Conservation (phyloP, 352 stramenopile species). For the Phytophthora podocarpi region DNA sequence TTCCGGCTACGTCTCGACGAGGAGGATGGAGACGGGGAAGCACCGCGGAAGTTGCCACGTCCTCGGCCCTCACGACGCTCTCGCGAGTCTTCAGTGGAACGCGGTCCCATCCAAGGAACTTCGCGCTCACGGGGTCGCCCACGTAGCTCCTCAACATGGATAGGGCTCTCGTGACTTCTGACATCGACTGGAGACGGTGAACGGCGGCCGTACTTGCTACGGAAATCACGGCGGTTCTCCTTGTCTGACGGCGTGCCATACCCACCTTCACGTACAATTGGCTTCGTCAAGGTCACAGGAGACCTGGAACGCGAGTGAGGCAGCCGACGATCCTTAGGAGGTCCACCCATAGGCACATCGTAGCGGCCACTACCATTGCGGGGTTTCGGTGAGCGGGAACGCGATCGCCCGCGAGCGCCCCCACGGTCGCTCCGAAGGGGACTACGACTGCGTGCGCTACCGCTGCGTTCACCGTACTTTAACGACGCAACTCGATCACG, state of each 20-base stretch:
- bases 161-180: slow-evolving; percentile 17
- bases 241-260: slow-evolving; percentile 29
- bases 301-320: slow-evolving; percentile 41
- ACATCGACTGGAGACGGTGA: slow-evolving; percentile 29
- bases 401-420: slow-evolving; percentile 31
- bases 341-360: slow-evolving; percentile 5
- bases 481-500: slow-evolving; percentile 24
- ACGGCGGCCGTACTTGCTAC: slow-evolving; percentile 24
- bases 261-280: slow-evolving; percentile 18
- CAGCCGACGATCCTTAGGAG: slow-evolving; percentile 19
- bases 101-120: slow-evolving; percentile 23
- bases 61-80: slow-evolving; percentile 23
- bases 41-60: slow-evolving; percentile 16
- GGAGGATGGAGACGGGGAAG: slow-evolving; percentile 21
- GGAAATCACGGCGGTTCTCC: slow-evolving; percentile 35
- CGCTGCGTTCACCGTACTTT: slow-evolving; percentile 34
- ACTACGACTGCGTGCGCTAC: slow-evolving; percentile 29
- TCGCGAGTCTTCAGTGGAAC: slow-evolving; percentile 14
- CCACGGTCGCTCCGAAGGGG: slow-evolving; percentile 31
- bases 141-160: slow-evolving; percentile 33
- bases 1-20: slow-evolving; percentile 32
- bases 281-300: slow-evolving; percentile 26
- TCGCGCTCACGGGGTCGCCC: slow-evolving; percentile 40
- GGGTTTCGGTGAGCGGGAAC: slow-evolving; percentile 34
- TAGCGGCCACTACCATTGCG: slow-evolving; percentile 17